These are phyloP conservation scores for Xylariaceae sp. DNA, from an alignment of 2,329 filamentous ascomycete genomes.

Conservation along the genomic window DNA sequence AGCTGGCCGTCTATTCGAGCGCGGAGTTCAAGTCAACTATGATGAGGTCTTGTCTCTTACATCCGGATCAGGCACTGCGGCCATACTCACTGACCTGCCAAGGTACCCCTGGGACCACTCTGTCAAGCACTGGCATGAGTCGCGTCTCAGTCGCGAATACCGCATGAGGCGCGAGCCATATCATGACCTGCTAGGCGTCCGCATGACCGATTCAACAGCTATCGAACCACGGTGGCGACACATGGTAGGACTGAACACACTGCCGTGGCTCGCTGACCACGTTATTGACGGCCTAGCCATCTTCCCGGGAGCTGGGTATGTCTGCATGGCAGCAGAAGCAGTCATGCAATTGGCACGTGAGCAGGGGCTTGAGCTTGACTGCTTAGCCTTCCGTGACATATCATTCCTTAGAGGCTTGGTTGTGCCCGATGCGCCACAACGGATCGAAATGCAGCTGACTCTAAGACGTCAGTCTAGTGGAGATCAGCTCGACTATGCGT, in stretches of 20 bases:
- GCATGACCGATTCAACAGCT: neutral
- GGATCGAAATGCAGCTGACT: constrained; percentile 12
- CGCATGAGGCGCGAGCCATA: constrained; percentile 6
- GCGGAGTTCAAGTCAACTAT: constrained; percentile 1
- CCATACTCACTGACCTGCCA: constrained; percentile 8
- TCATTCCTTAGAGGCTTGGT: constrained; percentile 12
- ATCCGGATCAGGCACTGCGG: neutral
- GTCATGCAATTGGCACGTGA: constrained; percentile 7
- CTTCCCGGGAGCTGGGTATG: constrained; percentile 14
- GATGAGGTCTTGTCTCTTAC: neutral
- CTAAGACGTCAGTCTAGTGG: constrained; percentile 3
- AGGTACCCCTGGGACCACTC: constrained; percentile 16
- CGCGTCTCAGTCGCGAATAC: constrained; percentile 7
- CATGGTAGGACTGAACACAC: constrained; percentile 1
- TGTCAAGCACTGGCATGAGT: constrained; percentile 17
- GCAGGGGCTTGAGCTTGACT: neutral
- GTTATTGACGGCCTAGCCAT: constrained; percentile 9
- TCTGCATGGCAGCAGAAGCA: constrained; percentile 14
- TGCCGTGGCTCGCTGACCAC: constrained; percentile 15
- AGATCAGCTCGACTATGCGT: constrained; percentile 1
- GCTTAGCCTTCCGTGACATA: constrained; percentile 10
- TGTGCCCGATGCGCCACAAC: constrained; percentile 7
- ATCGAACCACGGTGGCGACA: constrained; percentile 11
- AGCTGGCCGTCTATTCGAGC: constrained; percentile 6
- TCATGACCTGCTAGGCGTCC: constrained; percentile 15